These are phyloP conservation scores for Tephrocybe sp. DNA, from an alignment of 768 basidiomycete species.

Conservation along the genomic window DNA sequence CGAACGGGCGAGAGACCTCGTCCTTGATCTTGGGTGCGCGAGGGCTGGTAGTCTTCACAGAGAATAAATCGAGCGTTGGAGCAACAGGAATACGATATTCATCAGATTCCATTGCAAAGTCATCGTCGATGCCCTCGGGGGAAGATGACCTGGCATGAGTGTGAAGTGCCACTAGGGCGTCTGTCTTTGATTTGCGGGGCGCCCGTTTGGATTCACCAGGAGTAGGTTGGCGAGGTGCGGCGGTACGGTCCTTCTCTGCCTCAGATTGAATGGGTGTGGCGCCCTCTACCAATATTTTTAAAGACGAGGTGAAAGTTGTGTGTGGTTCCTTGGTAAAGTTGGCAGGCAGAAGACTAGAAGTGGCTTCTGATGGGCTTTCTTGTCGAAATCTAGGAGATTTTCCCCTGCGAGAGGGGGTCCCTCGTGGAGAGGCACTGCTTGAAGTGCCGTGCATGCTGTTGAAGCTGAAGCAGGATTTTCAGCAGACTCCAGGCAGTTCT, in stretches of 20 bases:
- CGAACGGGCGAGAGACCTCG: conserved; percentile 70
- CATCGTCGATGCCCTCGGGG: conserved; percentile 51
- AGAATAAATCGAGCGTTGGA: conserved; percentile 60
- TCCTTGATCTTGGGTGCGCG: conserved; percentile 36
- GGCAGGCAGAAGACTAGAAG: conserved; percentile 41
- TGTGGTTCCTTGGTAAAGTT: conserved; percentile 50
- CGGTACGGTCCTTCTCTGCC: conserved; percentile 32
- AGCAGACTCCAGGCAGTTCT: conserved; percentile 29
- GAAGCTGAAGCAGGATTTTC: conserved; percentile 33
- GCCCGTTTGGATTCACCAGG: conserved; percentile 58
- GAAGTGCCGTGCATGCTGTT: conserved; percentile 43
- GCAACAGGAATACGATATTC: conserved; percentile 61
- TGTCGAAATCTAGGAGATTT: conserved; percentile 56
- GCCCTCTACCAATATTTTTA: conserved; percentile 77
- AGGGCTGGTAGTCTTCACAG: conserved; percentile 66
- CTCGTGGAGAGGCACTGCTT: conserved; percentile 48
- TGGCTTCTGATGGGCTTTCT: conserved; percentile 45
- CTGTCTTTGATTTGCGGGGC: conserved; percentile 88
- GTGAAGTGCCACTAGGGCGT: conserved; percentile 77
- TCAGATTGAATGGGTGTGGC: conserved; percentile 59
- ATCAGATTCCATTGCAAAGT: conserved; percentile 44
- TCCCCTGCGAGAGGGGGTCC: conserved; percentile 60
- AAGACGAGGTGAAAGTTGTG: conserved; percentile 61
- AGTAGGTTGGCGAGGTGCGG: conserved; percentile 36
- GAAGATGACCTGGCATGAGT: conserved; percentile 60